These are phyloP conservation scores for Neoboletus brunneissimus DNA, from an alignment of 768 basidiomycete species.

Conservation along the genomic window DNA sequence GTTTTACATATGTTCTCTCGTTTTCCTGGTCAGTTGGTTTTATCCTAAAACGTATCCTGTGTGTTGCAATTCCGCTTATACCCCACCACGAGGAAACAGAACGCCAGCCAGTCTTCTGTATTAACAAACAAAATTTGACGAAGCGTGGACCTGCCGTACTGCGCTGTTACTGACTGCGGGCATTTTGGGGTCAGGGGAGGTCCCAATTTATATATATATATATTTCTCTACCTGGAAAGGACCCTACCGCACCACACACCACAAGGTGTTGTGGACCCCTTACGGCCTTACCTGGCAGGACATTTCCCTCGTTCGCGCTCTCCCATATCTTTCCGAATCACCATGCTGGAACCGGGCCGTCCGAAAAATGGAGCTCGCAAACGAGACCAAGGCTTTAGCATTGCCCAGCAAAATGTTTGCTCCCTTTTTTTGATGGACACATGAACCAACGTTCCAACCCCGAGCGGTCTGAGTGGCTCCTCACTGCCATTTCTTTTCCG, in stretches of 20 bases:
- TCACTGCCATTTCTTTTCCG: neutral
- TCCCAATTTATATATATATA: neutral
- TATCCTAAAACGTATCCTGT: neutral
- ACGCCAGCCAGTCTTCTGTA: neutral
- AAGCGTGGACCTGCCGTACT: constrained; percentile 2
- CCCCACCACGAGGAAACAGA: constrained; percentile 3
- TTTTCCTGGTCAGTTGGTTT: neutral
- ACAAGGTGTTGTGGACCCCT: neutral
- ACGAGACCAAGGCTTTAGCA: neutral
- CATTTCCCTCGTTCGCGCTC: neutral
- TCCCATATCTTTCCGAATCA: neutral
- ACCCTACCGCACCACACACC: neutral
- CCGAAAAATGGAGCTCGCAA: neutral
- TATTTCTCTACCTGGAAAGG: neutral
- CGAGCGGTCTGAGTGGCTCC: neutral
- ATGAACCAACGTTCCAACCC: neutral
- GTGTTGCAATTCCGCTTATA: constrained; percentile 1
- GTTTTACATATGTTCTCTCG: constrained; percentile 1
- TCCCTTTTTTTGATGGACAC: neutral
- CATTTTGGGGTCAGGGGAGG: neutral
- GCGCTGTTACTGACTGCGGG: neutral
- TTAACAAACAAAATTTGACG: neutral
- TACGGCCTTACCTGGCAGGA: neutral
- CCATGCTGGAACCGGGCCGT: neutral
- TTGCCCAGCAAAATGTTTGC: neutral